Evolutionary conservation across 768 basidiomycete genomes (phyloP).

Genomic region (Boletus pseudopeckii): DNA sequence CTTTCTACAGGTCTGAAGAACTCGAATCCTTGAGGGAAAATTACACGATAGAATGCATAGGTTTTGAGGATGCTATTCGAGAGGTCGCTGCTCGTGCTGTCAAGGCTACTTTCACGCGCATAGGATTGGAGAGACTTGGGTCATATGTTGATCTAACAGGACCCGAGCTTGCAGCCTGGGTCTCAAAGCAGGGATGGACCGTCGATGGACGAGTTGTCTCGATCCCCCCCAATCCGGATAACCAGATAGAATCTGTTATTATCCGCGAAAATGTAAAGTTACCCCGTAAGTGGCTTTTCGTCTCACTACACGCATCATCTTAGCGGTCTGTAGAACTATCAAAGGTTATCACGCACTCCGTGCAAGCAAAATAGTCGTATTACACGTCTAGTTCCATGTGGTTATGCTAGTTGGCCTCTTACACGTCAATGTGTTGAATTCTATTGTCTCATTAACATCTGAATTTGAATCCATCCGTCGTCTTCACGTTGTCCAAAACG

Average conservation of each 20-base stretch:
- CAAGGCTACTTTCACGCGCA: slow-evolving; percentile 73
- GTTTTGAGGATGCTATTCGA: slow-evolving; percentile 81
- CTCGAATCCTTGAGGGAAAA: slow-evolving; percentile 76
- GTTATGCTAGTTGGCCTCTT: not conserved
- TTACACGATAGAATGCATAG: slow-evolving; percentile 78
- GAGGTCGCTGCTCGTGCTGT: slow-evolving; percentile 76
- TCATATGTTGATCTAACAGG: slow-evolving; percentile 73
- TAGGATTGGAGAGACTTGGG: slow-evolving; percentile 61
- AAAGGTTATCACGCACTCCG: slow-evolving; percentile 73
- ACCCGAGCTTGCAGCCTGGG: slow-evolving; percentile 53
- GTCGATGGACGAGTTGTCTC: slow-evolving; percentile 57
- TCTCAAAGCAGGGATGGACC: slow-evolving; percentile 66
- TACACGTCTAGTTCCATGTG: not conserved
- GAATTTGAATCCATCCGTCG: not conserved
- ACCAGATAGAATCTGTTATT: slow-evolving; percentile 81
- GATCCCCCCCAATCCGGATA: slow-evolving; percentile 81
- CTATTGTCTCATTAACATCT: not conserved
- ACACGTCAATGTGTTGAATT: not conserved
- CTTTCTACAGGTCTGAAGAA: slow-evolving; percentile 63
- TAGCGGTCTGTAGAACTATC: slow-evolving; percentile 52
- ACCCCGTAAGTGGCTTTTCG: slow-evolving; percentile 54
- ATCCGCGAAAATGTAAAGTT: slow-evolving; percentile 82
- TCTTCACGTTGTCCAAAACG: slow-evolving; percentile 43
- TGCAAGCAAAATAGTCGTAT: slow-evolving; percentile 43
- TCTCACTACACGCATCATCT: not conserved